Percentiles rank a stretch among this genome's conserved stretches.
These are phyloP conservation scores for Venustampulla echinocandica DNA, from an alignment of 495 filamentous ascomycete genomes.

Conservation along the genomic window DNA sequence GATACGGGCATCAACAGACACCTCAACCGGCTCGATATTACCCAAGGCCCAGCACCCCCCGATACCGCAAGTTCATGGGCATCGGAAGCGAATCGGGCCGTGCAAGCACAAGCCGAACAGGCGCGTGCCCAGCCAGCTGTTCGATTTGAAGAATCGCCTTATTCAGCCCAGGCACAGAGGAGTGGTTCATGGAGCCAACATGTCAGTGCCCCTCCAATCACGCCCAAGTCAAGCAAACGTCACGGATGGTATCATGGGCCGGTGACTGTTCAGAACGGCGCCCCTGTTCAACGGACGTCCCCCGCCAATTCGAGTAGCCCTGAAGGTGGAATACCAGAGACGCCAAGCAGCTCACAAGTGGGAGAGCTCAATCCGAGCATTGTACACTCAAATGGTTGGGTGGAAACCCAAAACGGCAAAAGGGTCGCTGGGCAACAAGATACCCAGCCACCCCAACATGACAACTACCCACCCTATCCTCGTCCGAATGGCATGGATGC, in stretches of 20 bases:
- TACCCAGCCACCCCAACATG: slow-evolving; percentile 3
- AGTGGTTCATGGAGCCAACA: slow-evolving; percentile 35
- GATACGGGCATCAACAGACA: slow-evolving; percentile 69
- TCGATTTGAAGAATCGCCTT: slow-evolving; percentile 36
- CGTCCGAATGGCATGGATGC: background rate
- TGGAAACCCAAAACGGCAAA: slow-evolving; percentile 12
- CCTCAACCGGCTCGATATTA: slow-evolving; percentile 63
- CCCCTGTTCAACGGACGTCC: slow-evolving; percentile 43
- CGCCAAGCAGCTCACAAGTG: slow-evolving; percentile 8
- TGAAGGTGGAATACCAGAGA: slow-evolving; percentile 39
- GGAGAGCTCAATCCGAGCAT: slow-evolving; percentile 18
- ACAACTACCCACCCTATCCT: slow-evolving; percentile 7
- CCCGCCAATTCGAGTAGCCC: slow-evolving; percentile 67
- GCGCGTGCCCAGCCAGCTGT: slow-evolving; percentile 31
- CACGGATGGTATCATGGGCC: slow-evolving; percentile 65
- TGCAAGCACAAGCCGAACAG: slow-evolving; percentile 39
- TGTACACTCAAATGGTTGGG: slow-evolving; percentile 19
- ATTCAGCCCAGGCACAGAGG: slow-evolving; percentile 15
- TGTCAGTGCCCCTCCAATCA: slow-evolving; percentile 39
- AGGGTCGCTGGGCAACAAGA: background rate
- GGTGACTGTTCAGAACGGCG: slow-evolving; percentile 17
- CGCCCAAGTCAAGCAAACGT: slow-evolving; percentile 51
- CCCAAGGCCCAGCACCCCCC: slow-evolving; percentile 36
- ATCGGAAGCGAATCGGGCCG: slow-evolving; percentile 38
- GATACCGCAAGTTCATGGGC: slow-evolving; percentile 48